Base-by-base conservation (phyloP, 2,329 filamentous ascomycete genomes). In the Colletotrichum chlorophyti region DNA sequence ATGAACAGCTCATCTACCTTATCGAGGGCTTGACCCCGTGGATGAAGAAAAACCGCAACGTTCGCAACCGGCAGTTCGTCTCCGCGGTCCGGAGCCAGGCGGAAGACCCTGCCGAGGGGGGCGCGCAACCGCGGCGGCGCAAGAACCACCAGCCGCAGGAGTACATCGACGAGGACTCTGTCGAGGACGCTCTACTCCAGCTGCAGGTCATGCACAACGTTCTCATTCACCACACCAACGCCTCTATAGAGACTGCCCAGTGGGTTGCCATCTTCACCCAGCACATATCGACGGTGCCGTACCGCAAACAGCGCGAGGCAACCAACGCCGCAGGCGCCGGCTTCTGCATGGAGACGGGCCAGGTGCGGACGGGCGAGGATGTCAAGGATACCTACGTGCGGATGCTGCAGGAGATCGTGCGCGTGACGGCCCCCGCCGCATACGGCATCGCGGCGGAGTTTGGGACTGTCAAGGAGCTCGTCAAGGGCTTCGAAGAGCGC, bases 301-400 rank as follows among this genome's bases (percentile, higher is more conserved):
- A 93, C 71, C 84, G 85, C 63, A 82, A 77, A 48, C 79, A 81
- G 64, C 73, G 74, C 19, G 82, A 85, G 53, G 71, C 73, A 29
- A 70, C 74, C 45, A 74, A 74, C 64, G 77, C 77, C 51, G 79
- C 82, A 2, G 77, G 81, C 11, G 86, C 85, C 2, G 80, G 83
- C 0, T 94, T 94, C 70, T 93, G 90, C 73, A 93, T 93, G 88
- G 90, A 91, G 50, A 78, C 79, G 1, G 91, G 91, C 0, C 91
- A 94, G 72, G 88, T 94, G 37, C 85, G 84, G 52, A 84, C 86
- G 0, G 91, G 91, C 24, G 83, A 89, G 24, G 83, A 85, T 38
- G 74, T 81, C 2, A 70, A 76, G 6, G 90, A 93, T 65, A 91
- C 87, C 0, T 94, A 89, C 62, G 76, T 86, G 40, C 84, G 85